These are phyloP conservation scores for Syzygium grande DNA, from an alignment of 345 rosid genomes.

Conservation along the genomic window DNA sequence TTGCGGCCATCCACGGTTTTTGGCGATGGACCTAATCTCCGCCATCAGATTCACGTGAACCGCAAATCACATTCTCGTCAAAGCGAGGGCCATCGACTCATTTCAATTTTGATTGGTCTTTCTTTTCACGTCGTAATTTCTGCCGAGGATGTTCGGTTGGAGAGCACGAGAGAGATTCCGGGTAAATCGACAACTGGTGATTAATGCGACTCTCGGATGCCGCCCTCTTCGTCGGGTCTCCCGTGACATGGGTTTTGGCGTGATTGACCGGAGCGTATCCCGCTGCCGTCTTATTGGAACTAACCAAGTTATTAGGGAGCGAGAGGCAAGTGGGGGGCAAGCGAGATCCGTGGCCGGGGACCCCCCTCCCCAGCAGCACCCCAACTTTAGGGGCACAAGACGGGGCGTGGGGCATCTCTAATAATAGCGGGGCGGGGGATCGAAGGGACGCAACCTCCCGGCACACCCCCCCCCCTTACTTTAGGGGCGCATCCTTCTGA, in stretches of 20 bases:
- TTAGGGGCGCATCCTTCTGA: not conserved
- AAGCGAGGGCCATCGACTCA: not conserved
- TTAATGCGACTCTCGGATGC: not conserved
- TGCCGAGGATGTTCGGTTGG: not conserved
- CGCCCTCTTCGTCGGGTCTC: not conserved
- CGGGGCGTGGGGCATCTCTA: no score
- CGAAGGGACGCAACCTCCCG: not conserved
- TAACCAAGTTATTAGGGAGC: not conserved
- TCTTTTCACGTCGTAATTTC: not conserved
- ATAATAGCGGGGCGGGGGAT: not conserved
- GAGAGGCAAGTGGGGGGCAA: not conserved
- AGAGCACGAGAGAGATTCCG: not conserved
- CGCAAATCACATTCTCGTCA: not conserved
- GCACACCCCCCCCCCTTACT: not conserved
- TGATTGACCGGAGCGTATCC: not conserved
- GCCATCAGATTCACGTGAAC: not conserved
- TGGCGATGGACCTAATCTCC: not conserved
- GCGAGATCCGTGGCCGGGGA: not conserved
- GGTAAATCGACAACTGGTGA: not conserved
- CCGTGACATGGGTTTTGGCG: not conserved
- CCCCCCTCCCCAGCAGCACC: no score
- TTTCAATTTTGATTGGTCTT: not conserved
- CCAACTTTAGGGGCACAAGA: not conserved
- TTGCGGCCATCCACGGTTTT: not conserved
- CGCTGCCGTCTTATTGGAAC: not conserved